A percentile compares a stretch with the other conserved stretches of the same genome.
Conservation (phyloP, 2,329 filamentous ascomycete species). For the Neonectria hederae region DNA sequence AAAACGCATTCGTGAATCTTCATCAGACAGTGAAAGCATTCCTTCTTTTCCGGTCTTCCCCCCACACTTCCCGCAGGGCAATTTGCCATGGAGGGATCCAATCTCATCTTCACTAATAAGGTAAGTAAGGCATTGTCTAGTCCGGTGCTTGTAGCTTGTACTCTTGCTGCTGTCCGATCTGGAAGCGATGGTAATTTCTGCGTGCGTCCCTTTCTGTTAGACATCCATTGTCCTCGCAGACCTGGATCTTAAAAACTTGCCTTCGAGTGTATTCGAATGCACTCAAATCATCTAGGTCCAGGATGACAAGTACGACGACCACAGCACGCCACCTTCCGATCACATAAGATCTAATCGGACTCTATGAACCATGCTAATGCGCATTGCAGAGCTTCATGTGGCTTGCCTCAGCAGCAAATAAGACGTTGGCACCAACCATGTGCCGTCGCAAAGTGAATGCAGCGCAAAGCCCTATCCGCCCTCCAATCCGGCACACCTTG, state of each 20-base stretch:
- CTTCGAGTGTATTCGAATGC: neutral
- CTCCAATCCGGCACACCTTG: constrained; percentile 42
- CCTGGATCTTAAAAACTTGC: neutral
- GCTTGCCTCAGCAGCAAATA: constrained; percentile 26
- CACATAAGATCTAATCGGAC: neutral
- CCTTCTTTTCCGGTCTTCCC: neutral
- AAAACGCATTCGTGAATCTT: neutral
- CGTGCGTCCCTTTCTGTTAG: too few relatives aligned
- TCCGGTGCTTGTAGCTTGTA: neutral
- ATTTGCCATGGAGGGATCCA: neutral
- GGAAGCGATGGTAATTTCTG: neutral
- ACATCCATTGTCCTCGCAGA: neutral
- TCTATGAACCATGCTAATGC: neutral
- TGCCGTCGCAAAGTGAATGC: constrained; percentile 25
- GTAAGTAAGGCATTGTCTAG: neutral
- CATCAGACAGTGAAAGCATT: neutral
- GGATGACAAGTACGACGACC: neutral
- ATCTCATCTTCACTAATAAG: too few relatives aligned
- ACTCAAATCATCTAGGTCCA: neutral
- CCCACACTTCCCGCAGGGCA: neutral
- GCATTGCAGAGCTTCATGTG: constrained; percentile 3
- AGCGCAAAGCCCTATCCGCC: constrained; percentile 28
- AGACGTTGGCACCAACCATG: constrained; percentile 31
- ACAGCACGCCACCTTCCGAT: neutral
- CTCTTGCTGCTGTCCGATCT: neutral